A percentile compares a stretch with the other conserved stretches of the same genome.
Evolutionary conservation across 495 filamentous ascomycete species (phyloP).

Genomic region (Aspergillus sparsus): DNA sequence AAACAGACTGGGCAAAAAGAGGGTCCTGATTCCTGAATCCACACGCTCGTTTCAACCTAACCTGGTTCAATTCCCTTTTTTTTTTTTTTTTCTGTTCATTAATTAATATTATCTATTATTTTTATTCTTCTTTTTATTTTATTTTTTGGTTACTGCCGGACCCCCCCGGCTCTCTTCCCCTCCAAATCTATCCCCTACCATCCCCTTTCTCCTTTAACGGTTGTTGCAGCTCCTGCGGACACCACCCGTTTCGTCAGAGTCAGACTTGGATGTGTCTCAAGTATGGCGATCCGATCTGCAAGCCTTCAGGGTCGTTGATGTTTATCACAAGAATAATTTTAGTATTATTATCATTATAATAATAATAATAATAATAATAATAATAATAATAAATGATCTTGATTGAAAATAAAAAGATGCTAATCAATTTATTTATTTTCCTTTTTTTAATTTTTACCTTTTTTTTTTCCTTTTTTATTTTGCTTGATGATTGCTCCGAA

Average conservation of each 20-base stretch:
- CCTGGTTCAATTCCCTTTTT: constrained; percentile 7
- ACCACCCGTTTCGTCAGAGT: constrained; percentile 9
- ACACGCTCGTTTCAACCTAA: constrained; percentile 4
- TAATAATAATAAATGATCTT: not conserved
- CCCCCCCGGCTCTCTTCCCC: too few species aligned
- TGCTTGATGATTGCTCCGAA: too few species aligned
- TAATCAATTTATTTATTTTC: too few species aligned
- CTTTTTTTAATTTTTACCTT: too few species aligned
- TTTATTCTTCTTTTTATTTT: too few species aligned
- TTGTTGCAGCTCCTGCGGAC: constrained; percentile 4
- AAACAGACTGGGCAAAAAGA: constrained; percentile 14
- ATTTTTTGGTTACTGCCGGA: not conserved
- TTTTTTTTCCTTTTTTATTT: too few species aligned
- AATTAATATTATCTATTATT: too few species aligned
- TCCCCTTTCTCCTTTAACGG: constrained; percentile 13
- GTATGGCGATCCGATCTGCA: constrained; percentile 45
- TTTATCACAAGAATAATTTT: not conserved
- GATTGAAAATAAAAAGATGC: too few species aligned
- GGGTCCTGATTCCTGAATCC: constrained; percentile 11
- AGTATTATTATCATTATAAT: constrained; percentile 7
- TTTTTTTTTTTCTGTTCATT: constrained; percentile 1
- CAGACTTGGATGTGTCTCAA: constrained; percentile 30
- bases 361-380: not conserved
- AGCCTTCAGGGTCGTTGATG: constrained; percentile 27
- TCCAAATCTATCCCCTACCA: too few species aligned